Conservation (phyloP, 176 grass and related monocot species). For the Aegilops umbellulata region DNA sequence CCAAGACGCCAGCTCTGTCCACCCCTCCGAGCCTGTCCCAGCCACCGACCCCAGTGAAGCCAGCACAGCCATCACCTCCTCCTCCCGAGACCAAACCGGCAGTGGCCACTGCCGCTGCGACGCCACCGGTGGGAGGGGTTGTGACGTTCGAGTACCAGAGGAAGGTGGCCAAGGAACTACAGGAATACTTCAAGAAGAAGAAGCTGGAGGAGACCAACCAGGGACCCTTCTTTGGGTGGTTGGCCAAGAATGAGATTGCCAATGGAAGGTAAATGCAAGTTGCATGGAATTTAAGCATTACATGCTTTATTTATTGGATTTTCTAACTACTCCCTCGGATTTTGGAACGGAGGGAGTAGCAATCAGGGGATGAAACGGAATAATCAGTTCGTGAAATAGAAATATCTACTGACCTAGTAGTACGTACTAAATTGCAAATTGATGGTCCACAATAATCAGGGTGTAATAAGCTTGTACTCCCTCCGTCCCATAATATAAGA, state of each 20-base stretch:
- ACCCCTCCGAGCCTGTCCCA: slow-evolving; percentile 51
- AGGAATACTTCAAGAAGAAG: slow-evolving; percentile 98
- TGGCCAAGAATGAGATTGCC: slow-evolving; percentile 82
- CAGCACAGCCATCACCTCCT: slow-evolving; percentile 16
- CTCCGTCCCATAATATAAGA: too few species aligned
- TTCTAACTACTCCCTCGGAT: too few species aligned
- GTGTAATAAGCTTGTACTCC: not conserved
- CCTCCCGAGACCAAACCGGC: slow-evolving; percentile 23
- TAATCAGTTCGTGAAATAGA: not conserved
- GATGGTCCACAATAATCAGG: slow-evolving; percentile 12
- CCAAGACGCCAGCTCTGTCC: slow-evolving; percentile 48
- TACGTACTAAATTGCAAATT: not conserved
- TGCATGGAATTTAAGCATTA: not conserved
- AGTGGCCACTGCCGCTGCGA: slow-evolving; percentile 2
- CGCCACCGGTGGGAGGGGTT: slow-evolving; percentile 30
- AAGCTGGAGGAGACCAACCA: slow-evolving; percentile 82
- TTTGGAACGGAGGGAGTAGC: too few species aligned
- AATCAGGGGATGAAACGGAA: not conserved
- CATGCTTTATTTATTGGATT: not conserved
- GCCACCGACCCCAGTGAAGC: slow-evolving; percentile 50
- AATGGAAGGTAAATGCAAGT: slow-evolving; percentile 81
- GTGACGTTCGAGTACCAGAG: slow-evolving; percentile 97
- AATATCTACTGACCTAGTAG: not conserved
- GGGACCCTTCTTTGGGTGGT: slow-evolving; percentile 86
- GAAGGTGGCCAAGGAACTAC: slow-evolving; percentile 95